A percentile compares a stretch with the other conserved stretches of the same genome.
These are phyloP conservation scores for Vitis hybrid DNA, from an alignment of 177 flowering plant genomes.

Conservation along the genomic window DNA sequence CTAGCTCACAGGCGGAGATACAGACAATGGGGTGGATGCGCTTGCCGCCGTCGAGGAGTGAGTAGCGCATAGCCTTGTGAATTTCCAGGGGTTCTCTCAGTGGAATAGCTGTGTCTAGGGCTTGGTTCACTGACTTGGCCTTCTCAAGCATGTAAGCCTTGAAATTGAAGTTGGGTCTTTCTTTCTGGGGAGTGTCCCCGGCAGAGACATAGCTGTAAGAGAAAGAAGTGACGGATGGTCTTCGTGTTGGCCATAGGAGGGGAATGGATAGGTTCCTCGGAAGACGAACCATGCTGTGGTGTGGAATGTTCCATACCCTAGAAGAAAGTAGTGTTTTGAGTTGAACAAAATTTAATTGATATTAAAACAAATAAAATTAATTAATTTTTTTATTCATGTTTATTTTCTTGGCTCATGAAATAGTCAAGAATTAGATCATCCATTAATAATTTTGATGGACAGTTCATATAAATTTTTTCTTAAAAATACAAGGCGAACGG, in stretches of 20 bases:
- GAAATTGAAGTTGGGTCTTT: constrained; percentile 38
- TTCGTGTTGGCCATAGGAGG: constrained; percentile 4
- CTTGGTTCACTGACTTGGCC: constrained; percentile 50
- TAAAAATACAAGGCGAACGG: no score
- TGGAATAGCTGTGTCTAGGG: constrained; percentile 53
- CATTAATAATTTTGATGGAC: no score
- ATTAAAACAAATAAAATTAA: no score
- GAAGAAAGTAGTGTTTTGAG: no score
- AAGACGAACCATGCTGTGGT: background rate
- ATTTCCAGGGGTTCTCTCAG: constrained; percentile 47
- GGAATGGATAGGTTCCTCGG: constrained; percentile 13
- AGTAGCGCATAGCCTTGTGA: constrained; percentile 79
- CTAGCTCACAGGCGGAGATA: constrained; percentile 74
- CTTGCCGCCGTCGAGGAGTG: constrained; percentile 77
- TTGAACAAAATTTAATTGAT: no score
- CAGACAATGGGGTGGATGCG: constrained; percentile 75
- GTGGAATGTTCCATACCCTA: no score
- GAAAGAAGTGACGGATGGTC: background rate
- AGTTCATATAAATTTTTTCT: no score
- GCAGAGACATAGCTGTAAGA: background rate
- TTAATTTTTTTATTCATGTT: no score
- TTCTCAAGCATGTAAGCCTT: constrained; percentile 53
- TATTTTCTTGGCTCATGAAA: no score
- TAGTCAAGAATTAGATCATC: no score
- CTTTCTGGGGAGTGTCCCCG: constrained; percentile 1